These are phyloP conservation scores for Penicillium digitatum DNA, from an alignment of 2,329 filamentous ascomycete species.

Conservation along the genomic window DNA sequence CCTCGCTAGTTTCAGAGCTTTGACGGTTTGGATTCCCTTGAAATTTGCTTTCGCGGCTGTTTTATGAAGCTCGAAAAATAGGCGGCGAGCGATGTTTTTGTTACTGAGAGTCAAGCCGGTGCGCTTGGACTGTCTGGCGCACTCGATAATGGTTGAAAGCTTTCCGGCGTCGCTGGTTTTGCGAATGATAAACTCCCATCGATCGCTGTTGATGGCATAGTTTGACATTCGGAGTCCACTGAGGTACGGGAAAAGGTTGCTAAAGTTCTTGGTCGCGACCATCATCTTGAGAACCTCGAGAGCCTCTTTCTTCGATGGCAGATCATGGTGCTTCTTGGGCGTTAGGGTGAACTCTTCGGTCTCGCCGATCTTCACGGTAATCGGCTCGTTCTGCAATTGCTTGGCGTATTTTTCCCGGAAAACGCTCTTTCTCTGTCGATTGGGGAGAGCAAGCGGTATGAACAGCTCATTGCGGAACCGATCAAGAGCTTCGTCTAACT, in stretches of 20 bases:
- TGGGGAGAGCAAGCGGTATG: slow-evolving; percentile 39
- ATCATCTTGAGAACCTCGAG: slow-evolving; percentile 34
- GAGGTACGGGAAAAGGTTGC: slow-evolving; percentile 42
- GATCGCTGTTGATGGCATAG: slow-evolving; percentile 20
- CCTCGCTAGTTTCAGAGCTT: slow-evolving; percentile 34
- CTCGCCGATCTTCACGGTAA: slow-evolving; percentile 39
- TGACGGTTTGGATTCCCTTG: slow-evolving; percentile 29
- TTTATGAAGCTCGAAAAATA: slow-evolving; percentile 39
- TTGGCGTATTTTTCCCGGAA: slow-evolving; percentile 37
- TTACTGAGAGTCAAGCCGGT: slow-evolving; percentile 38
- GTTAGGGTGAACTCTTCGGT: slow-evolving; percentile 40
- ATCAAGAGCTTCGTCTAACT: slow-evolving; percentile 41
- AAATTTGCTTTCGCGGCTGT: slow-evolving; percentile 35
- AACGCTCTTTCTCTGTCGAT: slow-evolving; percentile 39
- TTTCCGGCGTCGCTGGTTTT: slow-evolving; percentile 37
- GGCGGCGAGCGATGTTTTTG: slow-evolving; percentile 26
- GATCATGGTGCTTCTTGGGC: slow-evolving; percentile 33
- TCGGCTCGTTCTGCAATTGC: slow-evolving; percentile 38
- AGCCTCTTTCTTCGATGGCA: slow-evolving; percentile 35
- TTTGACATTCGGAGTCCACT: slow-evolving; percentile 35
- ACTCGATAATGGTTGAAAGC: slow-evolving; percentile 35
- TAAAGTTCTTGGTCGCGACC: slow-evolving; percentile 38
- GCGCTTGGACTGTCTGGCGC: slow-evolving; percentile 32
- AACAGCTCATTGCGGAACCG: slow-evolving; percentile 45
- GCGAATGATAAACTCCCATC: slow-evolving; percentile 38